These are phyloP conservation scores for Tremella fuciformis DNA, from an alignment of 768 basidiomycete species.

Conservation along the genomic window DNA sequence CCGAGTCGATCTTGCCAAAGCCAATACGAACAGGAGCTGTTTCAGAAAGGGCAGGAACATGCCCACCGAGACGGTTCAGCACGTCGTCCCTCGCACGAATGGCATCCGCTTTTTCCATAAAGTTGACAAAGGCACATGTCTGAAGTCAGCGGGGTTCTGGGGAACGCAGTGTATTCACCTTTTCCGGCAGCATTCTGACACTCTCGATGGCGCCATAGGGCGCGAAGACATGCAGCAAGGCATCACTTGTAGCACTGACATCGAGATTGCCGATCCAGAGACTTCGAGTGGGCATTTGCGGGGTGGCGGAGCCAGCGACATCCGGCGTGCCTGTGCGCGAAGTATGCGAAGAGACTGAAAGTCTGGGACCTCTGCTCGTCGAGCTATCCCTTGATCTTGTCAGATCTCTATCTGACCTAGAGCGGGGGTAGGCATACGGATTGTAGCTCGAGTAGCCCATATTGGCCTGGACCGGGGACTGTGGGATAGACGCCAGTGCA, in stretches of 20 bases:
- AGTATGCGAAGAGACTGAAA: constrained; percentile 37
- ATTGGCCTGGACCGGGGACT: constrained; percentile 35
- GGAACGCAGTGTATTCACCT: constrained; percentile 59
- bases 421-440: constrained; percentile 26
- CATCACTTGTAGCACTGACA: constrained; percentile 87
- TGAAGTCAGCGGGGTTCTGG: constrained; percentile 48
- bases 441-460: constrained; percentile 11
- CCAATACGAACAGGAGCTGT: constrained; percentile 96
- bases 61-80: constrained; percentile 84
- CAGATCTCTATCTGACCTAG: constrained; percentile 18
- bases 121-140: constrained; percentile 99
- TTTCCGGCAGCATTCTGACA: constrained; percentile 89
- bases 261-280: constrained; percentile 99
- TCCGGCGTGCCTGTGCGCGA: constrained; percentile 47
- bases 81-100: constrained; percentile 97
- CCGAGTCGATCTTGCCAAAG: constrained; percentile 96
- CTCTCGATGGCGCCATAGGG: constrained; percentile 97
- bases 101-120: constrained; percentile 92
- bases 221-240: constrained; percentile 91
- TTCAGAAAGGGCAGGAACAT: constrained; percentile 78
- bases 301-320: constrained; percentile 31
- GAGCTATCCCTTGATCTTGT: constrained; percentile 27
- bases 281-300: constrained; percentile 87
- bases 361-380: constrained; percentile 28
- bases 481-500: constrained; percentile 37